Conservation (phyloP, 805 yeast genomes). For the Schwanniomyces pseudopolymorphus region DNA sequence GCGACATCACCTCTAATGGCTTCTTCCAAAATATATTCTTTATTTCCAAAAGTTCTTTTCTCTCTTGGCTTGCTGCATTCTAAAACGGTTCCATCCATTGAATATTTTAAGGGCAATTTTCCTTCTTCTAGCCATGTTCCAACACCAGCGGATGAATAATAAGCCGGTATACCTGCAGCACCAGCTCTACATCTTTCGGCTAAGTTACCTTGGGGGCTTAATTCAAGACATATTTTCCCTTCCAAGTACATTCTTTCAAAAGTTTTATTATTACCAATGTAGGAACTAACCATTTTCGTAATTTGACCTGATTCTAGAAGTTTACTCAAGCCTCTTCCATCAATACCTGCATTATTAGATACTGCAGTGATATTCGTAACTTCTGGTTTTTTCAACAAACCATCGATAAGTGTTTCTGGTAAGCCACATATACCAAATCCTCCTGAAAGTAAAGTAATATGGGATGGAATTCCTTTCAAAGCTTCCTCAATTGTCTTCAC, state of each 20-base stretch:
- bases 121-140: constrained; percentile 53
- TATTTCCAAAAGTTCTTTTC: constrained; percentile 41
- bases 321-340: constrained; percentile 42
- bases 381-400: constrained; percentile 28
- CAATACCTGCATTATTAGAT: constrained; percentile 51
- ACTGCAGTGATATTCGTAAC: constrained; percentile 41
- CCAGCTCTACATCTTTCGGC: constrained; percentile 51
- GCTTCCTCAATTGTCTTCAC: constrained; percentile 24
- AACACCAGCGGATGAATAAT: constrained; percentile 50
- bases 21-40: constrained; percentile 41
- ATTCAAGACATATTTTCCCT: constrained; percentile 45
- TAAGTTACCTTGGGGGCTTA: constrained; percentile 51
- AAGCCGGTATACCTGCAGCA: constrained; percentile 51
- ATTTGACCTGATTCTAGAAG: constrained; percentile 44
- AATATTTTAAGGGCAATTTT: constrained; percentile 43
- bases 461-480: constrained; percentile 23
- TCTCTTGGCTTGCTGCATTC: constrained; percentile 39
- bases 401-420: constrained; percentile 45
- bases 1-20: constrained; percentile 50
- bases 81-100: constrained; percentile 30
- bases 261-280: constrained; percentile 44
- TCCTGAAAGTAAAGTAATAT: constrained; percentile 40
- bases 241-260: constrained; percentile 40
- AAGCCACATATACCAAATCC: constrained; percentile 52
- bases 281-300: constrained; percentile 43